Evolutionary conservation across 2,329 filamentous ascomycete species (phyloP), one percentile per base, ranked within the genome.

Genomic region (Hymenoscyphus occultus): DNA sequence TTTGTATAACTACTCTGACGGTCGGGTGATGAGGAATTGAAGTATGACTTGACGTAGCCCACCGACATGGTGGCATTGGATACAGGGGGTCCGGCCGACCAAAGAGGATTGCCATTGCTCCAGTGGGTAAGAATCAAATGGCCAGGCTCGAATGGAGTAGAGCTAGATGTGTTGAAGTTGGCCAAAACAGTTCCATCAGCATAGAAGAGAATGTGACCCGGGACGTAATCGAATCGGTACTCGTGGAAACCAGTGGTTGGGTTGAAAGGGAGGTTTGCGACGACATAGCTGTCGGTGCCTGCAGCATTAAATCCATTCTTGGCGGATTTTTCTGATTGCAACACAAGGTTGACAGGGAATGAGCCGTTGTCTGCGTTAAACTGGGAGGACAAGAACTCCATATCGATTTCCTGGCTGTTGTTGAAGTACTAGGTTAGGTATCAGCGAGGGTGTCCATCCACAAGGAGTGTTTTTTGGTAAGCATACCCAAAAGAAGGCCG

Each of bases 371-470:
- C 72, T 1, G 74, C 69, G 65, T 84, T 80, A 74, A 88, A 90
- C 68, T 92, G 82, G 28, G 80, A 80, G 1, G 90, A 91, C 2
- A 93, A 82, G 73, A 93, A 91, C 70, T 94, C 91, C 77, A 93
- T 87, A 74, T 93, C 90, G 71, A 93, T 92, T 72, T 93, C 90
- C 73, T 91, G 87, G 0, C 88, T 90, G 76, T 93, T 87, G 75
- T 92, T 91, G 77, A 85, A 86, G 76, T 91, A 93, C 89, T 91
- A 60, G 16, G 5, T 13, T 19, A 22, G 5, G 58, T 12, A 40
- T 65, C 22, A 67, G 60, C 58, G 22, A 3, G 35, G 35, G 35
- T n/a, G 12, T 35, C 61, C 13, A 48, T 39, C 19, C 6, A 54
- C 16, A 35, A 13, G n/a, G n/a, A 10, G 9, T 28, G 28, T 35